These are phyloP conservation scores for Parasitella parasitica DNA, from an alignment of 371 early-diverging fungal genomes.

Conservation along the genomic window DNA sequence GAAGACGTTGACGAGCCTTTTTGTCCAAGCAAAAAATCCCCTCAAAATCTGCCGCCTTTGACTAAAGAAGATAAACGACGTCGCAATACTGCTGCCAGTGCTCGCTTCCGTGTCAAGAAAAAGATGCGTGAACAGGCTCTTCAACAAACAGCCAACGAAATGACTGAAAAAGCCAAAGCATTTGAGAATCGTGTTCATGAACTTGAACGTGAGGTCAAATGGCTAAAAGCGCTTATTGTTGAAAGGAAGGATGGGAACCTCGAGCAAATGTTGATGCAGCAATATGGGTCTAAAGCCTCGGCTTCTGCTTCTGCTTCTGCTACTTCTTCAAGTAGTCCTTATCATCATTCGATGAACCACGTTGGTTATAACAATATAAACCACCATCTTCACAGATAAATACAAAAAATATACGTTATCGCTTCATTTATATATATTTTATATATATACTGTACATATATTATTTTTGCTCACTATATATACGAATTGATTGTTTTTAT, in stretches of 20 bases:
- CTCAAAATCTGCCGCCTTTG: background rate
- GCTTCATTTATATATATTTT: background rate
- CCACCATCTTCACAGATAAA: background rate
- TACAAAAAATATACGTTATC: background rate
- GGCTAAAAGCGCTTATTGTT: constrained; percentile 83
- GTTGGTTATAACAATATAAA: background rate
- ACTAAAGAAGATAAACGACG: constrained; percentile 85
- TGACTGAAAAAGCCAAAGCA: constrained; percentile 73
- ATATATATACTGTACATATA: background rate
- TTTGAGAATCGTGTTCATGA: constrained; percentile 78
- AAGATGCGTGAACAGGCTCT: constrained; percentile 85
- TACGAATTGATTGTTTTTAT: background rate
- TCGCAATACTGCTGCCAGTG: constrained; percentile 94
- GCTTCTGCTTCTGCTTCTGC: background rate
- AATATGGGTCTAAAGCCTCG: background rate
- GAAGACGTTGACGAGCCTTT: background rate
- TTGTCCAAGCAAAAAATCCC: background rate
- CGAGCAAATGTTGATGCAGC: constrained; percentile 26
- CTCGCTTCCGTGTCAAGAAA: constrained; percentile 95
- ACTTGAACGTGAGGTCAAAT: constrained; percentile 87
- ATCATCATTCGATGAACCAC: background rate
- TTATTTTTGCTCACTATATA: background rate
- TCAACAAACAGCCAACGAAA: constrained; percentile 79
- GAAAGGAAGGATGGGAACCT: constrained; percentile 65
- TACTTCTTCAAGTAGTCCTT: background rate